Percentiles rank a stretch among this genome's conserved stretches.
Conservation (phyloP, 83 land plant genomes). For the Diphasiastrum complanatum region DNA sequence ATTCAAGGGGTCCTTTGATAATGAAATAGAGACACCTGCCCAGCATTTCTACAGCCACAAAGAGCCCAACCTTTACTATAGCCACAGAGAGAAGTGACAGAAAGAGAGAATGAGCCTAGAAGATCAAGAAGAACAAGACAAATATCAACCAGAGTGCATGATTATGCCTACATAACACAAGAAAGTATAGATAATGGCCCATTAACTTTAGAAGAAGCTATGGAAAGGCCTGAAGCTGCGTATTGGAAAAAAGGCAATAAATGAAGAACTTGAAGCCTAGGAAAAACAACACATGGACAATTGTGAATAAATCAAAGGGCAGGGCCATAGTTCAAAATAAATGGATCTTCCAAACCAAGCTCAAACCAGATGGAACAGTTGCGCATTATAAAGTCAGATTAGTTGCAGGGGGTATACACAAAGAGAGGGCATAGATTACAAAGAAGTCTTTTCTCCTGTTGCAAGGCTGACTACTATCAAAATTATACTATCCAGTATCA, state of each 20-base stretch:
- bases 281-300: slow-evolving; percentile 31
- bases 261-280: slow-evolving; percentile 19
- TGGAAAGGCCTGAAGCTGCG: slow-evolving; percentile 5
- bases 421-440: slow-evolving; percentile 20
- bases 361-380: slow-evolving; percentile 3
- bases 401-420: slow-evolving; percentile 32
- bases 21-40: neutral
- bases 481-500: too few species aligned
- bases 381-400: slow-evolving; percentile 22
- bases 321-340: neutral
- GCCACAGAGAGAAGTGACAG: neutral
- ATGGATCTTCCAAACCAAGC: slow-evolving; percentile 29
- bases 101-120: neutral
- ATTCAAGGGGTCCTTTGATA: slow-evolving; percentile 14
- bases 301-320: slow-evolving; percentile 10
- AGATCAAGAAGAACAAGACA: slow-evolving; percentile 6
- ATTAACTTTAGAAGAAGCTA: slow-evolving; percentile 15
- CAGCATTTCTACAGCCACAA: neutral
- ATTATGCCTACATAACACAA: too few species aligned
- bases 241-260: slow-evolving; percentile 22
- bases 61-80: neutral
- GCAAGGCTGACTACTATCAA: too few species aligned
- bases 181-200: slow-evolving; percentile 24
- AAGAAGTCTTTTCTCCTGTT: slow-evolving; percentile 29
- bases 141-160: neutral